Conservation (phyloP, 345 rosid species). For the Citrus cavaleriei region DNA sequence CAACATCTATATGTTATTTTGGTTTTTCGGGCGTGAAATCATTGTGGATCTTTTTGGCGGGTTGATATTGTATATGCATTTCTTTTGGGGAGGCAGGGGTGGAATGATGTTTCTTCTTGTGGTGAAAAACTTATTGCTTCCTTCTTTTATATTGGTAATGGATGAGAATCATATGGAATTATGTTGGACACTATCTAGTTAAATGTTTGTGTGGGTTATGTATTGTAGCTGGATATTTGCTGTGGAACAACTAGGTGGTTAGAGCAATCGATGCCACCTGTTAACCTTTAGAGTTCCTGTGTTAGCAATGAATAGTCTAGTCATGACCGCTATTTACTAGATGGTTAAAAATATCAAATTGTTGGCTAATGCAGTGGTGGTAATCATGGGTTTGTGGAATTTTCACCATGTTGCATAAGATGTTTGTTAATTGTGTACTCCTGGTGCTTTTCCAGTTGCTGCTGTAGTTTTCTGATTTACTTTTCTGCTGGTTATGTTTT, state of each 20-base stretch:
- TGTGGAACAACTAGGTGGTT: background rate
- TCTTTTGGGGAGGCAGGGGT: background rate
- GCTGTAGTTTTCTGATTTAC: background rate
- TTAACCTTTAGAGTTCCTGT: background rate
- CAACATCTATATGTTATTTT: background rate
- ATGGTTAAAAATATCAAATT: background rate
- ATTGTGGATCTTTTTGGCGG: background rate
- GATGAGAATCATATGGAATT: background rate
- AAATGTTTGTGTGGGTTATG: background rate
- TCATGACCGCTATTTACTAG: background rate
- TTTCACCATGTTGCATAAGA: background rate
- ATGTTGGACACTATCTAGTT: background rate
- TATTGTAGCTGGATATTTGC: background rate
- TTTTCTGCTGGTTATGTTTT: background rate
- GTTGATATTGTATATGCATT: background rate
- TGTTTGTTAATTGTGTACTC: background rate
- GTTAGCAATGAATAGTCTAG: background rate
- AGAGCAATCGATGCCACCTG: background rate
- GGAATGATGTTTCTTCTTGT: background rate
- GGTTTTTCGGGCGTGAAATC: background rate
- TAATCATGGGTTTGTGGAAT: background rate
- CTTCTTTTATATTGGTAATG: background rate
- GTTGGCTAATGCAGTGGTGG: background rate
- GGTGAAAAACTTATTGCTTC: background rate
- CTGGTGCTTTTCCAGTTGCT: background rate